Base-by-base conservation (phyloP, 371 early-diverging fungal genomes). In the Syncephalastrum racemosum region DNA sequence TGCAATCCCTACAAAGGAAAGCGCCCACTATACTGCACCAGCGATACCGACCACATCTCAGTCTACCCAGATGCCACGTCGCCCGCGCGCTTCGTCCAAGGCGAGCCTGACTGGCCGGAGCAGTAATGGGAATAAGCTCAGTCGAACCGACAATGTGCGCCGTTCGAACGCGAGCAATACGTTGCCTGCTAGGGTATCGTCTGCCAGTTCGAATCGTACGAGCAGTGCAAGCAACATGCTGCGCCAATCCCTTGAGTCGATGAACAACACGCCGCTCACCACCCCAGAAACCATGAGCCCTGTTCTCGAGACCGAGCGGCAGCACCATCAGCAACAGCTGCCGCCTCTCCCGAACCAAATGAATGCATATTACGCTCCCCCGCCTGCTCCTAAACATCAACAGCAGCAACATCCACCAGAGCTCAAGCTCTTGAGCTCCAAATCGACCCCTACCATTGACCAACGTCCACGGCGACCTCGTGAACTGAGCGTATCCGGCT, bases 401-500 rank as follows among this genome's bases (percentile, higher is more conserved):
- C 46, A 47, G 10, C 42, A 41, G 22, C 27, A 16, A 3, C 47
- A 14, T 49, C 40, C 5, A 39, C 51, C 14, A 36, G 47, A 39
- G n/a, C 56, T 31, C 48, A 31, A 31, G 48, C 48, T 25, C 48
- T 46, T 40, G 18, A 49, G 54, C 23, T 54, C 55, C 45, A 66
- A 61, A 46, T 61, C 62, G 1, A 66, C 66, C 0, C 66, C 66
- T 5, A 66, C 58, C 36, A 44, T 31, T 46, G 58, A 62, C 15
- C 56, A 50, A 52, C 56, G 42, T 39, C 24, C 45, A 25, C 57
- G 72, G 16, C 66, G 71, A 4, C 56, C 71, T 24, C 68, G 74
- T 24, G 71, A 65, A 18, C 50, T 70, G 50, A 70, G 71, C 40
- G 58, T 74, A 15, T 63, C 74, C 12, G 62, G 68, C 2, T 43